These are phyloP conservation scores for Gnaphalium uliginosum DNA, from an alignment of 129 eudicot genomes.

Conservation along the genomic window DNA sequence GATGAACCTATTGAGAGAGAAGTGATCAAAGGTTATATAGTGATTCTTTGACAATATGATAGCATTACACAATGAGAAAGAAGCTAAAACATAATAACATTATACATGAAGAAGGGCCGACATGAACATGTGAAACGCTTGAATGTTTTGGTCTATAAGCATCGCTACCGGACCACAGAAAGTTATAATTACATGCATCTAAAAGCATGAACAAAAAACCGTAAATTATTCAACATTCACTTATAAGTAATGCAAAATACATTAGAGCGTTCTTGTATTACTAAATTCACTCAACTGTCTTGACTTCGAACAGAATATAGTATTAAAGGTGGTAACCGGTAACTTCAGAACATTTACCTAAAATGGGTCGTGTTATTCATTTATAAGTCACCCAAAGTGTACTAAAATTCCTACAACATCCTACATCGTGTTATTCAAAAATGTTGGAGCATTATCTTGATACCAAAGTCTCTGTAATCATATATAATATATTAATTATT, in stretches of 20 bases:
- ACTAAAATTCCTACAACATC: too few species aligned
- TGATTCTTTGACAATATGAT: not conserved
- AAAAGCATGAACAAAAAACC: conserved; percentile 22
- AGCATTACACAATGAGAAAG: not conserved
- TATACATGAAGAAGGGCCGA: conserved; percentile 79
- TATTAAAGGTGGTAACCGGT: too few species aligned
- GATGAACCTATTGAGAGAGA: not conserved
- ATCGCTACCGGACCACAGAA: conserved; percentile 67
- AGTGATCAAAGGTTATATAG: not conserved
- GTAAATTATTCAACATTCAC: not conserved
- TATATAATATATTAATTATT: too few species aligned
- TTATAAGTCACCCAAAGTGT: too few species aligned
- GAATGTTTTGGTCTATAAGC: conserved; percentile 74
- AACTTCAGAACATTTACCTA: not conserved
- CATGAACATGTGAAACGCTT: conserved; percentile 78
- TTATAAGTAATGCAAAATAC: not conserved
- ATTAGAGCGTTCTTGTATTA: too few species aligned
- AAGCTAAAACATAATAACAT: not conserved
- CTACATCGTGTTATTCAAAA: too few species aligned
- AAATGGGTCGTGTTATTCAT: not conserved
- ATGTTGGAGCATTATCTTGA: too few species aligned
- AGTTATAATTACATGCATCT: conserved; percentile 79
- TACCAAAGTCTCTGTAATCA: too few species aligned
- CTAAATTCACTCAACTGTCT: too few species aligned
- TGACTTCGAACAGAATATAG: too few species aligned